A percentile compares a stretch with the other conserved stretches of the same genome.
phyloP scores from a whole-genome alignment of 2,329 filamentous ascomycete genomes.

The Iodosphaeria phyllophila region DNA sequence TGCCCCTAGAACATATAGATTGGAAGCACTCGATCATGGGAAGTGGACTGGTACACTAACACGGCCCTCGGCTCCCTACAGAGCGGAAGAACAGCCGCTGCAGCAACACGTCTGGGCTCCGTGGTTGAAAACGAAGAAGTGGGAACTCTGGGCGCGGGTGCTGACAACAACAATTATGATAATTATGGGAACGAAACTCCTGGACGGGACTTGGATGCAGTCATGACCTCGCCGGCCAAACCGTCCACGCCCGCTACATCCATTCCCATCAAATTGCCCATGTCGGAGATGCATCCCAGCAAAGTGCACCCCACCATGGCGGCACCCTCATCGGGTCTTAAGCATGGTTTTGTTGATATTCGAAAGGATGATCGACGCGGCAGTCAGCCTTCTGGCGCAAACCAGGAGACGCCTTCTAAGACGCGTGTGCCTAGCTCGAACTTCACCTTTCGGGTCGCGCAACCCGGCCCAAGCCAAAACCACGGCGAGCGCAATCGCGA shows the following conservation, averaged over 20 bases:
- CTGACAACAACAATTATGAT: background rate
- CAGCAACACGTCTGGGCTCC: slow-evolving; percentile 16
- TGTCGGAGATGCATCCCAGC: slow-evolving; percentile 81
- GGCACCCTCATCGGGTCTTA: slow-evolving; percentile 59
- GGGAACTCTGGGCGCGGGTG: slow-evolving; percentile 6
- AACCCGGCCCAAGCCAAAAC: slow-evolving; percentile 17
- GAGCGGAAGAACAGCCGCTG: no score
- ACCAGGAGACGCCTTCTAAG: slow-evolving; percentile 48
- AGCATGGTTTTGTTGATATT: slow-evolving; percentile 68
- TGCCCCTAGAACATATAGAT: no score
- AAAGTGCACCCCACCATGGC: slow-evolving; percentile 61
- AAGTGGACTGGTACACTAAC: no score
- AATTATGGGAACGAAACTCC: slow-evolving; percentile 7
- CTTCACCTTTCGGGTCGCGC: slow-evolving; percentile 47
- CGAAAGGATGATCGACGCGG: slow-evolving; percentile 31
- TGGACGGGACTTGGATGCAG: slow-evolving; percentile 11
- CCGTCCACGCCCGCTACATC: slow-evolving; percentile 42
- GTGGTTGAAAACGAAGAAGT: slow-evolving; percentile 25
- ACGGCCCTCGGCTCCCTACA: no score
- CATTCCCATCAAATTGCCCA: slow-evolving; percentile 48
- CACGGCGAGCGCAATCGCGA: no score
- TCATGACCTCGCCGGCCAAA: slow-evolving; percentile 16
- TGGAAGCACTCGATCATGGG: no score
- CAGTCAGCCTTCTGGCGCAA: slow-evolving; percentile 18
- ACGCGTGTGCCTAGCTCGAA: slow-evolving; percentile 31